Evolutionary conservation across 2,329 filamentous ascomycete species (phyloP), one percentile per base, ranked within the genome.

Genomic region (Aspergillaceae sp.): DNA sequence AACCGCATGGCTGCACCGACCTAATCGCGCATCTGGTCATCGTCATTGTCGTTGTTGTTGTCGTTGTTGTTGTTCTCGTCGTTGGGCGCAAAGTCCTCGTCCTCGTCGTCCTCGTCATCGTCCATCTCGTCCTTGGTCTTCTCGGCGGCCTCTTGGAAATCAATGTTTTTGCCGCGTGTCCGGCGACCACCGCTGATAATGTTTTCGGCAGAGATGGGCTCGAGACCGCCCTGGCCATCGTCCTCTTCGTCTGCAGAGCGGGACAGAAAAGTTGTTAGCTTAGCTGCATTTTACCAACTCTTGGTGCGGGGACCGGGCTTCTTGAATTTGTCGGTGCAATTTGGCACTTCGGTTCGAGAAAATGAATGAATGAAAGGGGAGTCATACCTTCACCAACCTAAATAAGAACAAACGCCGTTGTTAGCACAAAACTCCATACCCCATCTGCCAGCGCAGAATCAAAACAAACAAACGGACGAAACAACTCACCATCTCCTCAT

Each of bases 201-300:
- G 78, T 97, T 97, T 66, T 80, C 79, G 47, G 80, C 74, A 65
- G 94, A 87, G 66, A 98, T 96, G 71, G 91, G 90, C 65, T 94
- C 87, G 76, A 95, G 80, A 68, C 86, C 85, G 61, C 87, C 78
- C 11, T 61, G 74, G 46, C 86, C 84, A 44, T 87, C 86, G 57
- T 84, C 83, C 47, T 73, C 77, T 71, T 67, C 61, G 59, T 32
- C 30, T 32, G 8, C 6, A 9, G 30, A 32, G 6, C 47, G 41
- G 46, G 28, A 36, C 19, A 37, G 8, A 29, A 44, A 8, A 19
- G 19, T 19, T 11, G 30, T 41, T 36, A 42, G 44, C 29, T 30
- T 41, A 19, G 11, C 10, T 29, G n/a, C 19, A 19, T 33, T 37
- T 5, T 29, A 40, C 34, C n/a, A 29, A 30, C 19, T 19, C 19